Conservation (phyloP, 2,329 filamentous ascomycete genomes). For the Calonectria hawksworthii region DNA sequence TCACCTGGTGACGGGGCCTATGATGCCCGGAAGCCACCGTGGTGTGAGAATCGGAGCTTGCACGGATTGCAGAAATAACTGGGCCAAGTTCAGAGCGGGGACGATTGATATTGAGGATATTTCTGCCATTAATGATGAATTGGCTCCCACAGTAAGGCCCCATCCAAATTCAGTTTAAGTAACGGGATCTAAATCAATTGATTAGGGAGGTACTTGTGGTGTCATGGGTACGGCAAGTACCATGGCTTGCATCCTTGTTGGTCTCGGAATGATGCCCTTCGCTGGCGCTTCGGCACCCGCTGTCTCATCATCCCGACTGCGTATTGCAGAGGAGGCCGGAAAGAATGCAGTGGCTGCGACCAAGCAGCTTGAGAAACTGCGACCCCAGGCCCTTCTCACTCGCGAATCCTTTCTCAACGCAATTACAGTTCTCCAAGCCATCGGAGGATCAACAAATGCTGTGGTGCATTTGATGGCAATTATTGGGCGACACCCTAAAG, state of each 20-base stretch:
- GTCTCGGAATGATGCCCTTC: conserved; percentile 84
- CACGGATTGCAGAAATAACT: conserved; percentile 81
- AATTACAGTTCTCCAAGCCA: conserved; percentile 86
- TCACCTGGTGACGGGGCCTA: conserved; percentile 78
- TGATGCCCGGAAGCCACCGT: conserved; percentile 79
- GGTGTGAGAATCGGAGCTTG: conserved; percentile 78
- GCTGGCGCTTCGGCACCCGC: conserved; percentile 85
- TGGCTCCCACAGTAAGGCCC: conserved; percentile 74
- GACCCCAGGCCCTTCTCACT: conserved; percentile 78
- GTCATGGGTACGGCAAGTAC: conserved; percentile 95
- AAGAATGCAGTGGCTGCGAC: conserved; percentile 77
- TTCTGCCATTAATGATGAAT: conserved; percentile 76
- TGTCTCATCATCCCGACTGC: conserved; percentile 81
- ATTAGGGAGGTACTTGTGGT: conserved; percentile 80
- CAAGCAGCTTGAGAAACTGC: conserved; percentile 76
- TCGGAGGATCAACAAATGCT: conserved; percentile 88
- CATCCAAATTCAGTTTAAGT: neutral
- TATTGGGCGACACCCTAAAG: conserved; percentile 77
- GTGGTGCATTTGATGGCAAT: conserved; percentile 91
- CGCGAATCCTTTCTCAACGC: conserved; percentile 86
- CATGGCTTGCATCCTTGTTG: conserved; percentile 88
- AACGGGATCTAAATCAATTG: neutral
- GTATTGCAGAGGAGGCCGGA: conserved; percentile 82
- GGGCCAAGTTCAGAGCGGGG: conserved; percentile 77
- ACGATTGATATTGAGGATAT: conserved; percentile 81